These are phyloP conservation scores for Aspergillus arachidicola DNA, from an alignment of 2,329 filamentous ascomycete species.

Conservation along the genomic window DNA sequence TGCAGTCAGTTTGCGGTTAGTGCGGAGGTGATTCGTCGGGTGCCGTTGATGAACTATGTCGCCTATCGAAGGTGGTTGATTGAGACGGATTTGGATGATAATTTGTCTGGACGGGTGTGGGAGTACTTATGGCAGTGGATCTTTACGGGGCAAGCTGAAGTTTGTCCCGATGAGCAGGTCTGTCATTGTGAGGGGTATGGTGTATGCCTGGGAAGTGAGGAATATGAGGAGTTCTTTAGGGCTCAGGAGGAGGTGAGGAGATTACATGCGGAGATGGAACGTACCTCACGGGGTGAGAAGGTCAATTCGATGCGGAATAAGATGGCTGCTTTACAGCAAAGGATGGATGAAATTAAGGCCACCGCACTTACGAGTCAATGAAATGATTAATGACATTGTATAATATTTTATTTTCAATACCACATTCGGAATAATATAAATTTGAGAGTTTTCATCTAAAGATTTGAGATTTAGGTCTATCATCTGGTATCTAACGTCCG, in stretches of 20 bases:
- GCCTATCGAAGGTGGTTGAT: slow-evolving; percentile 56
- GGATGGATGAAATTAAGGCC: slow-evolving; percentile 8
- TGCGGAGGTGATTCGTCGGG: slow-evolving; percentile 50
- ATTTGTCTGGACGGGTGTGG: slow-evolving; percentile 53
- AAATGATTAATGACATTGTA: not conserved
- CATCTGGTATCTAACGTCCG: not conserved
- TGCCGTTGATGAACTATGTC: slow-evolving; percentile 50
- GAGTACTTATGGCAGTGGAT: slow-evolving; percentile 56
- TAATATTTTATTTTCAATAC: not conserved
- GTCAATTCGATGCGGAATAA: not conserved
- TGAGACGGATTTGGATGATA: slow-evolving; percentile 50
- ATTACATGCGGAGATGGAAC: slow-evolving; percentile 1
- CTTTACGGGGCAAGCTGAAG: slow-evolving; percentile 9
- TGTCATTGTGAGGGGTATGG: slow-evolving; percentile 16
- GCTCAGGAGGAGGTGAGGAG: not conserved
- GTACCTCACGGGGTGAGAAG: not conserved
- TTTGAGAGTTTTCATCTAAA: not conserved
- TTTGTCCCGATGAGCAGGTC: slow-evolving; percentile 11
- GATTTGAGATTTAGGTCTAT: slow-evolving; percentile 2
- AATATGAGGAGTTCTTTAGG: slow-evolving; percentile 12
- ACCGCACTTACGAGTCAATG: not conserved
- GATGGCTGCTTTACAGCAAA: slow-evolving; percentile 3
- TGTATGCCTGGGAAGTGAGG: slow-evolving; percentile 4
- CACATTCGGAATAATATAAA: not conserved
- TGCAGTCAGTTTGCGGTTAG: slow-evolving; percentile 60